Evolutionary conservation across 106 monocot species (phyloP).

Genomic region (Chionographis japonica): DNA sequence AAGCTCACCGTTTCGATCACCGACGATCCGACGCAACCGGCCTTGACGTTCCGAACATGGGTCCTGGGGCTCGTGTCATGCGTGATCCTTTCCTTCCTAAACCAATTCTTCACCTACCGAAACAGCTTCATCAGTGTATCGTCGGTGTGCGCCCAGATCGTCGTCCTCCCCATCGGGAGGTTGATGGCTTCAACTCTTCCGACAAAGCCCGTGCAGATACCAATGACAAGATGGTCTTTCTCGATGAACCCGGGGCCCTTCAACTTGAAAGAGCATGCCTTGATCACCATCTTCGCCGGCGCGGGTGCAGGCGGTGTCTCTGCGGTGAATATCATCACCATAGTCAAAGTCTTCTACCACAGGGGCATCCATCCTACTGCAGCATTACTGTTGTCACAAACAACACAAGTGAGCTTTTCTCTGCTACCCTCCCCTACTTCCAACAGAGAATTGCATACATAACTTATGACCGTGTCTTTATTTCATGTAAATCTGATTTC

Average conservation of each 20-base stretch:
- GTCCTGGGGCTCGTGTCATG: conserved; percentile 9
- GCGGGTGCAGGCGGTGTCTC: conserved; percentile 3
- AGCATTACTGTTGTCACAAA: conserved; percentile 10
- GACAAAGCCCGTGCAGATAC: neutral
- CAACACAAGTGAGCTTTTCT: conserved; percentile 16
- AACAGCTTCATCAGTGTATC: neutral
- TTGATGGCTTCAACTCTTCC: conserved; percentile 12
- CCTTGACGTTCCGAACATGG: conserved; percentile 25
- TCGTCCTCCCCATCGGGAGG: neutral
- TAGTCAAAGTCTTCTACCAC: conserved; percentile 19
- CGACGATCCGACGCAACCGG: conserved; percentile 1
- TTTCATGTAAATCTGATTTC: too few relatives aligned
- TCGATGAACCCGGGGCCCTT: conserved; percentile 18
- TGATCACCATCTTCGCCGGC: conserved; percentile 26
- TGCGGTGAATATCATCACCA: conserved; percentile 14
- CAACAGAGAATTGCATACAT: neutral
- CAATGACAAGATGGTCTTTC: conserved; percentile 1
- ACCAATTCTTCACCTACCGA: conserved; percentile 15
- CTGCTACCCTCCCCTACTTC: too few relatives aligned
- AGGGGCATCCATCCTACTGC: conserved; percentile 2
- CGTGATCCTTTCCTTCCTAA: conserved; percentile 12
- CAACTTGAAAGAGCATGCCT: conserved; percentile 18
- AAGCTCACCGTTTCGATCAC: conserved; percentile 11
- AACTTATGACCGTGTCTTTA: neutral
- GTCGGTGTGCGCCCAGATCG: conserved; percentile 5